Conservation (phyloP, 768 basidiomycete genomes). For the Coprinopsis strossmayeri region DNA sequence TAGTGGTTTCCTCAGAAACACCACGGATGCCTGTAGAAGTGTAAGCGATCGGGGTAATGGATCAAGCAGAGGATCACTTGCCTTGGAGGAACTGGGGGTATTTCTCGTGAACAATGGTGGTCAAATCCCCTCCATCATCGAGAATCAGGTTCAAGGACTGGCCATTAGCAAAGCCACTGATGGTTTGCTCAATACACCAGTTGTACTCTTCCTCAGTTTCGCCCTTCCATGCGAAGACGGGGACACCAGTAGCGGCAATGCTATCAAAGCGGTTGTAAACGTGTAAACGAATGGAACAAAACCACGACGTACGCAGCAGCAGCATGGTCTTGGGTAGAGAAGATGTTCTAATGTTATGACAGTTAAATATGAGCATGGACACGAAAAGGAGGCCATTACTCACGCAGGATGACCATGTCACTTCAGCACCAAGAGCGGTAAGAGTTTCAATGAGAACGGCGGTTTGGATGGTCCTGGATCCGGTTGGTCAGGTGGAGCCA, state of each 20-base stretch:
- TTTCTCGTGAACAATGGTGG: conserved; percentile 91
- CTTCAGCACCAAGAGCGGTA: conserved; percentile 90
- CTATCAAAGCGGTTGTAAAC: conserved; percentile 30
- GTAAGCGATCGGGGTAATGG: conserved; percentile 5
- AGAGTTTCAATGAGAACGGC: conserved; percentile 99
- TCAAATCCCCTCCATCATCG: conserved; percentile 98
- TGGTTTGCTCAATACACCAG: conserved; percentile 97
- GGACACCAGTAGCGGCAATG: conserved; percentile 96
- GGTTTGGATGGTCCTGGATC: conserved; percentile 89
- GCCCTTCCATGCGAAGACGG: conserved; percentile 99
- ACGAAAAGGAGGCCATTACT: conserved; percentile 21
- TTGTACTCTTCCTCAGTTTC: conserved; percentile 98
- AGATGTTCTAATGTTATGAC: conserved; percentile 71
- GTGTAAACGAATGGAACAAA: background rate
- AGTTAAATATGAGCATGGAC: background rate
- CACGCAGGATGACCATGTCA: conserved; percentile 98
- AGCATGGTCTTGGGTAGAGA: conserved; percentile 99
- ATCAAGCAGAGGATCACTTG: conserved; percentile 20
- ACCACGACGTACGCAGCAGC: conserved; percentile 81
- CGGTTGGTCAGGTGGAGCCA: conserved; percentile 5
- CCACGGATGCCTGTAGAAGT: conserved; percentile 67
- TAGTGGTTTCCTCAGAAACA: conserved; percentile 98
- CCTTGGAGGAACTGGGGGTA: conserved; percentile 85
- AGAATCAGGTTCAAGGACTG: conserved; percentile 96
- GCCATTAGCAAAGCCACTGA: conserved; percentile 80